phyloP scores from a whole-genome alignment of 1,284 basidiomycete genomes.

The Ceratobasidium sp. region DNA sequence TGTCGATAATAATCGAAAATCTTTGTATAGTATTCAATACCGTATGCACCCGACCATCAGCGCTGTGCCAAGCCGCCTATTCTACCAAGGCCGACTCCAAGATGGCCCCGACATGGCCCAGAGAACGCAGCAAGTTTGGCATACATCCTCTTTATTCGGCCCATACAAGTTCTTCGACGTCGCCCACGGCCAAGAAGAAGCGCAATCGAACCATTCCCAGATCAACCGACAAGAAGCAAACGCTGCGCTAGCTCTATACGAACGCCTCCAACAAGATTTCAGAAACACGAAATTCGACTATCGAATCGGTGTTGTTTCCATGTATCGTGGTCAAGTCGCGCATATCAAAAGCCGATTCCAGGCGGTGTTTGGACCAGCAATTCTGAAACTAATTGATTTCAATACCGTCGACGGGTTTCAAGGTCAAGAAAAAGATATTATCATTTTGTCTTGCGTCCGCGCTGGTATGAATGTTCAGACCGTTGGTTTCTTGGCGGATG shows the following conservation, averaged over 20 bases:
- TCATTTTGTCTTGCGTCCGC: constrained; percentile 94
- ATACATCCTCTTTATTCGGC: constrained; percentile 80
- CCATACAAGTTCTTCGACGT: constrained; percentile 93
- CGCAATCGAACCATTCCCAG: constrained; percentile 69
- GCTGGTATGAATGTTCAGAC: constrained; percentile 81
- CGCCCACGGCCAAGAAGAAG: constrained; percentile 65
- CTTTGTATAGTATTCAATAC: constrained; percentile 85
- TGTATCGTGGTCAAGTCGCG: constrained; percentile 92
- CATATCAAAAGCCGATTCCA: constrained; percentile 81
- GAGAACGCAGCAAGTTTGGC: constrained; percentile 91
- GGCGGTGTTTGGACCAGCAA: constrained; percentile 76
- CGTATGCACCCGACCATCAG: constrained; percentile 99
- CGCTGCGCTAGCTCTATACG: constrained; percentile 83
- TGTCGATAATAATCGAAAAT: constrained; percentile 38
- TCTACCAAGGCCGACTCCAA: constrained; percentile 83
- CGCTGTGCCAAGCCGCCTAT: constrained; percentile 85
- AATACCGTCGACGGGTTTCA: constrained; percentile 99
- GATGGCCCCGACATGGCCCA: constrained; percentile 91
- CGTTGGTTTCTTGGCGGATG: constrained; percentile 89
- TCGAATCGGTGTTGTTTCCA: constrained; percentile 90
- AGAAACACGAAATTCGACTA: constrained; percentile 73
- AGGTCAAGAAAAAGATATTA: constrained; percentile 96
- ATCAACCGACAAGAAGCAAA: constrained; percentile 83
- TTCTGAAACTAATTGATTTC: constrained; percentile 85
- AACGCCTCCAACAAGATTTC: constrained; percentile 76